Evolutionary conservation across 331 rosid genomes (phyloP), one percentile per base, ranked within the genome.

Genomic region (Spiraea crenata): DNA sequence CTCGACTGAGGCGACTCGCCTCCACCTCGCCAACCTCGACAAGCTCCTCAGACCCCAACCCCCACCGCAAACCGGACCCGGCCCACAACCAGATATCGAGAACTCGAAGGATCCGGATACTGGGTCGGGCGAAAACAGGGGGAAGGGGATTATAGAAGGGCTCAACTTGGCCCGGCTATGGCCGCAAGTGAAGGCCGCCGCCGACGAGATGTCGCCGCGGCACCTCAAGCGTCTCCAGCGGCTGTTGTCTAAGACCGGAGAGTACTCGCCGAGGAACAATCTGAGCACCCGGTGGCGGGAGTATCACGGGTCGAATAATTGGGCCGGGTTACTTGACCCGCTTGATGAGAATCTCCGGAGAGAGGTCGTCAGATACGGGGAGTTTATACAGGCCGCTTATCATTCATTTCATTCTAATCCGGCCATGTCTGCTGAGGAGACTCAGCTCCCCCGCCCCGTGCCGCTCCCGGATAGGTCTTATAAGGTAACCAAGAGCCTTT

Each of bases 291-390:
- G 83, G 12, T 91, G 99, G 99, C 72, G 60, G 9, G 96, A 95
- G 16, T 95, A 87, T 9, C 99, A 91, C 72, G 97, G 99, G 1
- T 70, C 83, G 46, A 77, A 85, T 16, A 67, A 95, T 56, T 95
- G 99, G 97, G 79, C 81, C 60, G 97, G 97, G 9, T 74, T 95
- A 54, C 78, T 95, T 0, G 96, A 95, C 57, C 99, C 98, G 0
- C 87, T 95, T 3, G 98, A 95, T 1, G 84, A 95, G 77, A 95
- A 95, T 82, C 98, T 95, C 81, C 84, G 96, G 38, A 90, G 99
- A 2, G 99, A 95, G 72, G 98, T 95, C 1, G 85, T 95, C 11
- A 67, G 96, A 2, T 89, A 86, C 71, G 99, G 99, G 0, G 99
- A 95, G 75, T 85, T 89, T 19, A 79, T 91, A 0, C 99, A 95